These are phyloP conservation scores for Xerocomus minutiporus DNA, from an alignment of 1,284 basidiomycete genomes.

Conservation along the genomic window DNA sequence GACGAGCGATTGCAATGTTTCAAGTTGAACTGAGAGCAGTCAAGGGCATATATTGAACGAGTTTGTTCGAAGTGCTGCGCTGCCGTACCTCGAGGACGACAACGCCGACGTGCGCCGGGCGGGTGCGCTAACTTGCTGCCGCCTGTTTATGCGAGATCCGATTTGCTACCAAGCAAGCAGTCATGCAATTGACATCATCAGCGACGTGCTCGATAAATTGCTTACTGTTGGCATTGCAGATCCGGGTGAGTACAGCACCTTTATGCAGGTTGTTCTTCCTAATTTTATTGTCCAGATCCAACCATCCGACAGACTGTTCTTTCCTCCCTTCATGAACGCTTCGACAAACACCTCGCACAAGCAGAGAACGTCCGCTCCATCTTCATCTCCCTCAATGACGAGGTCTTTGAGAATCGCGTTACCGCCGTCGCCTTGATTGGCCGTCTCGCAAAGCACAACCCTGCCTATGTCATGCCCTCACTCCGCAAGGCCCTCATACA, in stretches of 20 bases:
- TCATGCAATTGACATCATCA: constrained; percentile 96
- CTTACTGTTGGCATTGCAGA: constrained; percentile 97
- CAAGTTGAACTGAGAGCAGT: constrained; percentile 12
- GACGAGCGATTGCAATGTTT: constrained; percentile 15
- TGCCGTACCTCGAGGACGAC: constrained; percentile 95
- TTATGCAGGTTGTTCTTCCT: not conserved
- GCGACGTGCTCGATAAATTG: constrained; percentile 96
- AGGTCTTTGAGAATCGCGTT: constrained; percentile 90
- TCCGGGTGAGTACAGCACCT: constrained; percentile 60
- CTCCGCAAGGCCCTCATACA: constrained; percentile 95
- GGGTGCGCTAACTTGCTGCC: constrained; percentile 91
- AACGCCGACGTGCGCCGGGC: constrained; percentile 84
- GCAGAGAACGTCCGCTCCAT: constrained; percentile 96
- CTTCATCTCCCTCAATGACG: constrained; percentile 97
- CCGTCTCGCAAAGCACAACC: constrained; percentile 91
- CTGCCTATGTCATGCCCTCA: constrained; percentile 98
- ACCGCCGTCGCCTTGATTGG: constrained; percentile 92
- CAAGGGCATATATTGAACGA: constrained; percentile 91
- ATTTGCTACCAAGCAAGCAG: constrained; percentile 96
- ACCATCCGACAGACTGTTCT: constrained; percentile 87
- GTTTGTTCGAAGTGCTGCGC: constrained; percentile 88
- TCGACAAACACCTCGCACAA: constrained; percentile 98
- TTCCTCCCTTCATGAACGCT: constrained; percentile 85
- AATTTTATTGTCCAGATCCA: constrained; percentile 49
- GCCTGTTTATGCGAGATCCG: constrained; percentile 89